A percentile compares a stretch with the other conserved stretches of the same genome.
Conservation (phyloP, 2,329 filamentous ascomycete species). For the Monilinia polystroma region DNA sequence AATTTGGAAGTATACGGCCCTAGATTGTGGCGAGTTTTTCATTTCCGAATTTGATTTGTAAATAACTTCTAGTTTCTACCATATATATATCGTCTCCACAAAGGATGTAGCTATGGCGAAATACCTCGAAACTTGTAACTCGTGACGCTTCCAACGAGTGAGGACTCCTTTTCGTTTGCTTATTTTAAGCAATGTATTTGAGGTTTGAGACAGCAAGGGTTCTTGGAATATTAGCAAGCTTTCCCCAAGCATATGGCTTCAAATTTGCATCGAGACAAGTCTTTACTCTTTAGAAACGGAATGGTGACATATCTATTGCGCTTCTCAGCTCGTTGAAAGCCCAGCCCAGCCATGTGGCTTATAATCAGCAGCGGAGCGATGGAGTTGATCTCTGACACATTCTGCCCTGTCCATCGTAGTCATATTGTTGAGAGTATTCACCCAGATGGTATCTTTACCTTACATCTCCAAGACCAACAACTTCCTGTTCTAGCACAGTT, state of each 20-base stretch:
- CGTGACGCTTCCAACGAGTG: no score
- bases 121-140: neutral
- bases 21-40: no score
- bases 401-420: neutral
- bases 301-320: neutral
- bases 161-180: neutral
- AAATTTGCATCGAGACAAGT: accelerated
- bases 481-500: no score
- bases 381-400: neutral
- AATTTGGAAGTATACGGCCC: no score
- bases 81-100: neutral
- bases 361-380: neutral
- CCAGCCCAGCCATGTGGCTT: neutral
- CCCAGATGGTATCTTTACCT: no score
- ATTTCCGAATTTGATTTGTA: neutral
- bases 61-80: neutral
- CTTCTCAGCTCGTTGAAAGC: slow-evolving; percentile 2
- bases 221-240: neutral
- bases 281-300: neutral
- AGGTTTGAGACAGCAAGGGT: neutral
- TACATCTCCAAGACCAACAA: no score
- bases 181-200: neutral
- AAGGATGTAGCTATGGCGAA: no score
- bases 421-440: neutral
- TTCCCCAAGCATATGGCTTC: neutral